A percentile compares a stretch with the other conserved stretches of the same genome.
Evolutionary conservation across 331 rosid genomes (phyloP).

Genomic region (Malus hybrid): DNA sequence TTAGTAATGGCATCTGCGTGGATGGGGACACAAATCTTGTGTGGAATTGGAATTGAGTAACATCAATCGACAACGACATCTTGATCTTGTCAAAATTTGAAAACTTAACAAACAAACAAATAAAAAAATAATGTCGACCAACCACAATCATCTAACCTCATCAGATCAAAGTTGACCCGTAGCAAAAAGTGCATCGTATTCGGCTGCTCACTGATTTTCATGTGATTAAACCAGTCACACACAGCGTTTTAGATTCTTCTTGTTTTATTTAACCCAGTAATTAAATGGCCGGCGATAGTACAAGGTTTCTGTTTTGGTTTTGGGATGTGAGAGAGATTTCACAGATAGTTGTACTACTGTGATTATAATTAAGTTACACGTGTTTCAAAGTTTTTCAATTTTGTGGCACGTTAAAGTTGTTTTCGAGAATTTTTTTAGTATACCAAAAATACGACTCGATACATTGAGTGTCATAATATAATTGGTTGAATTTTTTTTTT

Average conservation of each 20-base stretch:
- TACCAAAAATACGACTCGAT: too few relatives aligned
- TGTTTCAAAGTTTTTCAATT: background rate
- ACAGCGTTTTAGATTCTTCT: background rate
- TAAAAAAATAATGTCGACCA: background rate
- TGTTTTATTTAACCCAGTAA: background rate
- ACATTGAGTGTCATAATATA: too few relatives aligned
- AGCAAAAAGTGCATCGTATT: background rate
- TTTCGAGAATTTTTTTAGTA: too few relatives aligned
- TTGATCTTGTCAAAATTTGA: background rate
- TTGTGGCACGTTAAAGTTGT: background rate
- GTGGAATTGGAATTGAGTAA: background rate
- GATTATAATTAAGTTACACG: background rate
- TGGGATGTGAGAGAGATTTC: background rate
- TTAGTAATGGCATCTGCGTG: background rate
- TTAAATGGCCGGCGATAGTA: background rate
- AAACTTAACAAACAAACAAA: background rate
- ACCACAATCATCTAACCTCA: background rate
- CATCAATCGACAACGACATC: conserved; percentile 8
- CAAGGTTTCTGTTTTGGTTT: conserved; percentile 12
- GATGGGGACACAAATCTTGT: background rate
- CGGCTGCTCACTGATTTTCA: background rate
- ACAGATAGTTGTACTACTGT: background rate
- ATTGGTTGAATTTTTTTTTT: too few relatives aligned
- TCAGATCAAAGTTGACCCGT: background rate
- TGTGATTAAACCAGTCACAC: conserved; percentile 18